Percentiles rank a stretch among this genome's conserved stretches.
Evolutionary conservation across 345 rosid species (phyloP).

Genomic region (Lumnitzera littorea): DNA sequence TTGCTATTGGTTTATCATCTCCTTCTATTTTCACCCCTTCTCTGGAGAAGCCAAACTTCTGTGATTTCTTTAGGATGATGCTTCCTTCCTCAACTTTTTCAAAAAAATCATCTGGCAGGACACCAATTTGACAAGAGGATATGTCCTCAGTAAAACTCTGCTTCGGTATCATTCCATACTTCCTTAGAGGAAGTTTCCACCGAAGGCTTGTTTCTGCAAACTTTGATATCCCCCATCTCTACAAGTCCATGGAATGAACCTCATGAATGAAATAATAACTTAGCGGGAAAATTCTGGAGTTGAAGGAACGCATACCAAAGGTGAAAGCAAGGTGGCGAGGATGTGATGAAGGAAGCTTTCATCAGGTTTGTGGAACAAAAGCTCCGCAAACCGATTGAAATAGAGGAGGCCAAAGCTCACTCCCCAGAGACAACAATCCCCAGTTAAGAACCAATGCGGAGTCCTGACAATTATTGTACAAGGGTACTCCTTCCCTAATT

Average conservation of each 20-base stretch:
- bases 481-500: constrained; percentile 21
- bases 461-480: constrained; percentile 29
- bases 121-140: constrained; percentile 9
- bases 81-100: constrained; percentile 23
- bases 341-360: constrained; percentile 16
- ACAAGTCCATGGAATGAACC: constrained; percentile 1
- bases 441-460: constrained; percentile 21
- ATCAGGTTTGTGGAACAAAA: constrained; percentile 32
- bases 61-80: constrained; percentile 19
- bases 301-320: constrained; percentile 18
- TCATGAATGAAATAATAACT: neutral
- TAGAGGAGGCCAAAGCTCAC: constrained; percentile 12
- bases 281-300: neutral
- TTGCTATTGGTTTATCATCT: constrained; percentile 12
- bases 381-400: constrained; percentile 25
- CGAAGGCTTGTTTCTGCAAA: constrained; percentile 16
- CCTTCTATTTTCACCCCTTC: constrained; percentile 13
- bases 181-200: constrained; percentile 16
- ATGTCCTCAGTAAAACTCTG: constrained; percentile 18
- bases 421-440: neutral
- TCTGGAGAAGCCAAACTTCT: constrained; percentile 14
- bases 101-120: constrained; percentile 21
- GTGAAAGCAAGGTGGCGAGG: constrained; percentile 23
- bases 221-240: constrained; percentile 27
- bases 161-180: constrained; percentile 21